Evolutionary conservation across 1,139 yeast species (phyloP).

Genomic region (Taphrina communis): DNA sequence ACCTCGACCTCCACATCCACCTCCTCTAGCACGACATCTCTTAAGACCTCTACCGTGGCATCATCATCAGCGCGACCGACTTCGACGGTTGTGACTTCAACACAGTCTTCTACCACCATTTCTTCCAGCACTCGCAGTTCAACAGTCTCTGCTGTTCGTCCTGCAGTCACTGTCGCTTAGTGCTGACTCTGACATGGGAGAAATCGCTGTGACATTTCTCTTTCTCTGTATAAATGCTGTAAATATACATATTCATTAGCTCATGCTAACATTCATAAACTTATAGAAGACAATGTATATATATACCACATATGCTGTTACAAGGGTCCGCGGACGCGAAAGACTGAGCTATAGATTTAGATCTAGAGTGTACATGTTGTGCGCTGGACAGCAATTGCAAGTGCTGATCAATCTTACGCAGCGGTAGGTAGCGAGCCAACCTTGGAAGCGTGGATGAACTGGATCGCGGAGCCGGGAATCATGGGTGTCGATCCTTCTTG

Average conservation of each 20-base stretch:
- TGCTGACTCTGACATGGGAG: not conserved
- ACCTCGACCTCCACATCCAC: not conserved
- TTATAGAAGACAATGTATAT: not conserved
- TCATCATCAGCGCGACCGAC: not conserved
- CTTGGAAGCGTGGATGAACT: no score
- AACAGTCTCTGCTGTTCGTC: not conserved
- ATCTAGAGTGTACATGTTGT: no score
- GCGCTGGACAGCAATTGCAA: no score
- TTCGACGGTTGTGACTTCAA: constrained; percentile 7
- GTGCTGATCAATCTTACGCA: no score
- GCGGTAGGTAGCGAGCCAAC: no score
- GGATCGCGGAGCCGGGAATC: not conserved
- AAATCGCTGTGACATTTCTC: not conserved
- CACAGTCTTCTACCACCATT: constrained; percentile 9
- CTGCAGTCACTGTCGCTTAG: not conserved
- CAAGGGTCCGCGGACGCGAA: no score
- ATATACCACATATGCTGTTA: not conserved
- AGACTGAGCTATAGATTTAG: no score
- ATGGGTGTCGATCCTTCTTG: not conserved
- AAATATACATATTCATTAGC: constrained; percentile 1
- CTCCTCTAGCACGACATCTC: not conserved
- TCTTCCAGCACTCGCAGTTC: constrained; percentile 1
- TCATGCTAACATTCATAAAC: not conserved
- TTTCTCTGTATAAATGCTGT: not conserved
- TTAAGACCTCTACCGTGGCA: not conserved